Base-by-base conservation (phyloP, 305 asterid genomes). In the Coffea humblotiana region DNA sequence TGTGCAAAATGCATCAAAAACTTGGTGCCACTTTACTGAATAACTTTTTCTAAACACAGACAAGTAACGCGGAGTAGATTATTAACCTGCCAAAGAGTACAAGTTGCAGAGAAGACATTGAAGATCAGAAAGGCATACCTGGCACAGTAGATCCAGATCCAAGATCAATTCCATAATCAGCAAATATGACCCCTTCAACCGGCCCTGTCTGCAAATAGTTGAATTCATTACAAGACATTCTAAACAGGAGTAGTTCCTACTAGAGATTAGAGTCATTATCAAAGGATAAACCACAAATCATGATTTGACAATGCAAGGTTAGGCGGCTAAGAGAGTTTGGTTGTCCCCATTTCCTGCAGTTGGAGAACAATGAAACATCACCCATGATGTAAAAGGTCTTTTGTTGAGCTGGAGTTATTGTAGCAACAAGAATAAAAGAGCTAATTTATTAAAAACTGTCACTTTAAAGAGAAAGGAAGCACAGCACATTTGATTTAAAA, bases 121-220 rank as follows among this genome's bases (percentile, higher is more conserved):
- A 12, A 76, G 40, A 61, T 52, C 25, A 49, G 43, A 74, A 52
- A 61, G 32, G 37, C 82, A 81, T 82, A 95, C 99, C 99, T 84
- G 91, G 95, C 82, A 95, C 97, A 40, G 87, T 85, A 76, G 91
- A 43, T 32, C 97, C 99, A 40, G 99, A 94, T 78, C 97, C 99
- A 81, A 94, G 96, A 88, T 95, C 99, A 72, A 95, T 93, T 81
- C 99, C 99, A 82, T 94, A 95, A 85, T 95, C 98, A 54, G 96
- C 98, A 89, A 95, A 95, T 60, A 92, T 35, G 71, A 91, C 97
- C 70, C 97, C 98, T 87, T 88, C 92, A 60, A 94, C 87, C n/a
- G 94, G 95, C 67, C 98, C 98, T 82, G 51, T 89, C 99, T 95
- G 92, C 83, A 82, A 85, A 77, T 79, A 61, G 27, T 48, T 43